Evolutionary conservation across 352 stramenopile genomes (phyloP), one percentile per base, ranked within the genome.

Genomic region (Globisporangium alternatum): DNA sequence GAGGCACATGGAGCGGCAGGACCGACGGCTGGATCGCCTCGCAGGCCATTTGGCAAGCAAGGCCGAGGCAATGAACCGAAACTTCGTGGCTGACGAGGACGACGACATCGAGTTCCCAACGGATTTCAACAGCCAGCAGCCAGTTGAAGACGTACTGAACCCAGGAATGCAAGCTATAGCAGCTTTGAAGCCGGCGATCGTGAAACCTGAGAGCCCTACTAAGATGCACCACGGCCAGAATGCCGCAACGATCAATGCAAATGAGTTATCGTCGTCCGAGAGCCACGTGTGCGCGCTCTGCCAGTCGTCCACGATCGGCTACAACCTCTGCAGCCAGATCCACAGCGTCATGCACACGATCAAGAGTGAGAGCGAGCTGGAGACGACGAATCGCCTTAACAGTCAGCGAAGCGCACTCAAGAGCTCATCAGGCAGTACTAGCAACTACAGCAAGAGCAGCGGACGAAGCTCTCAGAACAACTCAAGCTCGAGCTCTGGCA

Each of bases 261-360:
- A 8, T 33, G 13, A 52, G 28, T 19, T 30, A 25, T n/a, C 2
- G 5, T 21, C 12, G 10, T 22, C 43, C 15, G 44, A 56, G 25
- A 43, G 49, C 30, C 35, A 64, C 30, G 49, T 56, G 10, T 87
- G 76, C 41, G 65, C 65, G 2, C 65, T 91, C 15, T 91, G 82
- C 28, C 75, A 78, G 51, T 88, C 82, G 7, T 76, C 80, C 0
- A 88, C 72, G 21, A 78, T 87, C 21, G 71, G 78, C 22, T 86
- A 88, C 70, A 86, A 89, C 54, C 57, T 91, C 5, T 91, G 82
- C 68, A 77, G 67, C 37, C 78, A 91, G 65, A 81, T 83, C 56
- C 77, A 77, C 17, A 53, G 72, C 10, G 82, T 91, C 3, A 83
- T 89, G 54, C 56, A 69, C 22, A 62, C 57, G 30, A 59, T 91